phyloP scores from a whole-genome alignment of 306 rosid species.

The Fragaria iinumae region DNA sequence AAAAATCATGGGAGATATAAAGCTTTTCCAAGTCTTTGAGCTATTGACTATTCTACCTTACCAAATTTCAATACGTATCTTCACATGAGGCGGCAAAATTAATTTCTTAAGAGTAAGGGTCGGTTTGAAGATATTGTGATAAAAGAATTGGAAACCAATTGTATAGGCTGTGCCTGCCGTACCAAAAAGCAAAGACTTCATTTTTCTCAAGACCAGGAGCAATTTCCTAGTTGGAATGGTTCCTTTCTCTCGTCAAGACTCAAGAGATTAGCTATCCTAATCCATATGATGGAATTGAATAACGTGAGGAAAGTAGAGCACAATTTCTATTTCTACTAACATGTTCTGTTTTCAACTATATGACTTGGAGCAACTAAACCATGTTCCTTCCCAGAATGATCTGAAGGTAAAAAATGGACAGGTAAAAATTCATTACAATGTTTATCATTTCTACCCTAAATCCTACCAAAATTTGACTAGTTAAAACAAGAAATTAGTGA shows the following conservation, averaged over 20 bases:
- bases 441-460: neutral
- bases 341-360: neutral
- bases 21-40: neutral
- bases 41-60: neutral
- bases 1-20: neutral
- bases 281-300: neutral
- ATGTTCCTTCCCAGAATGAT: neutral
- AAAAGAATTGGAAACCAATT: neutral
- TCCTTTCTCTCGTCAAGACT: neutral
- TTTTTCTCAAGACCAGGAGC: neutral
- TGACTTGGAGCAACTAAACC: neutral
- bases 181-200: neutral
- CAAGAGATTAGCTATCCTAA: neutral
- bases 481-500: neutral
- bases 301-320: neutral
- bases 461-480: neutral
- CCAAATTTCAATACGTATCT: neutral
- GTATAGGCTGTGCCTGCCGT: neutral
- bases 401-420: neutral
- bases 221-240: neutral
- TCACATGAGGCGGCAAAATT: neutral
- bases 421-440: neutral
- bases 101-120: neutral
- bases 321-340: neutral
- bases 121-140: constrained; percentile 9